A percentile compares a stretch with the other conserved stretches of the same genome.
These are phyloP conservation scores for Eucalyptus globulus DNA, from an alignment of 345 rosid genomes.

Conservation along the genomic window DNA sequence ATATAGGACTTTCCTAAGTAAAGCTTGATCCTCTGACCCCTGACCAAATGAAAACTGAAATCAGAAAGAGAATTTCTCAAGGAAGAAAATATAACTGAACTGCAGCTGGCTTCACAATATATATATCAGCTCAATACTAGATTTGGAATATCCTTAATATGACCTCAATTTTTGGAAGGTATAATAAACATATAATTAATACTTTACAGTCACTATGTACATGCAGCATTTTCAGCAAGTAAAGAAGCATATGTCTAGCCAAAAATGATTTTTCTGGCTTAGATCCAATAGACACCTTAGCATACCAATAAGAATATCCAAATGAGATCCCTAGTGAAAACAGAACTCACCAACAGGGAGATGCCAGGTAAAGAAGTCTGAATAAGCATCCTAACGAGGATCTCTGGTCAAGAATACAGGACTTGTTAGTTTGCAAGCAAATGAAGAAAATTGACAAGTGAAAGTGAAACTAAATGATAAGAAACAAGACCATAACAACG, in stretches of 20 bases:
- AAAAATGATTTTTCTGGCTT: not conserved
- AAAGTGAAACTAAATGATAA: not conserved
- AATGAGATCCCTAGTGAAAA: not conserved
- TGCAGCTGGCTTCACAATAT: not conserved
- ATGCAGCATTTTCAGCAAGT: not conserved
- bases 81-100: not conserved
- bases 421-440: not conserved
- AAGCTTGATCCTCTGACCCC: conserved; percentile 24
- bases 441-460: not conserved
- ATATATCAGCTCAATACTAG: not conserved
- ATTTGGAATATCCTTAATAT: not conserved
- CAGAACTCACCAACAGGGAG: conserved; percentile 31
- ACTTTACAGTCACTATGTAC: not conserved
- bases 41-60: conserved; percentile 2
- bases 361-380: conserved; percentile 24
- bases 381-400: conserved; percentile 33
- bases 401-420: conserved; percentile 15
- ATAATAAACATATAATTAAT: not conserved
- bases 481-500: not conserved
- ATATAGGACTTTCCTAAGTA: conserved; percentile 24
- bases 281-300: not conserved
- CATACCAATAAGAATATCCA: not conserved
- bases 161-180: not conserved
- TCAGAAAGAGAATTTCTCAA: not conserved
- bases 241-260: not conserved